Evolutionary conservation across 805 yeast genomes (phyloP), one percentile per base, ranked within the genome.

Genomic region (Saitoella complicata): DNA sequence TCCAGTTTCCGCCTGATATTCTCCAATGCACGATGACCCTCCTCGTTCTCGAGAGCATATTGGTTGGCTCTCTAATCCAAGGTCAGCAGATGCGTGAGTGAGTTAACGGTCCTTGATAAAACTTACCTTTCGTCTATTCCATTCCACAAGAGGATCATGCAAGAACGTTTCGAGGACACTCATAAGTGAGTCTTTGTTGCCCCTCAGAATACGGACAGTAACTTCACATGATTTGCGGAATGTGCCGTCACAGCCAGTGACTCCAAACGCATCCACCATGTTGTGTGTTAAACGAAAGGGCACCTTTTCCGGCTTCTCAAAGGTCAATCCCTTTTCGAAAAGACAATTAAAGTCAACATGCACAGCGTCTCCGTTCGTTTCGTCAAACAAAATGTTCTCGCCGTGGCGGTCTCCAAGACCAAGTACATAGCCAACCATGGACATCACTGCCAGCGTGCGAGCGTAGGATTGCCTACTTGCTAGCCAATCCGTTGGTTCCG

Each of bases 311-410:
- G 99, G 99, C 5, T 81, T 78, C 2, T 78, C 77, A 31, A 78
- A 63, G 29, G 82, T 83, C 40, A 61, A 62, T 39, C 72, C 60
- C 58, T 88, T 91, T 46, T 88, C 97, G 56, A 93, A 91, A 38
- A 91, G 66, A 64, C 97, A 88, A 58, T 93, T 97, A 60, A 91
- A 91, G 62, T 93, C 99, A 45, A 91, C 96, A 59, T 91, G 99
- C 49, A 91, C 62, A 0, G 85, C 75, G 6, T 75, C 76, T 1
- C 98, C 98, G 3, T 78, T 72, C 38, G 69, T 72, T 49, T 79
- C 78, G 53, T 78, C 72, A 36, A 88, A 65, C 45, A 91, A 62
- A 13, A 91, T 75, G 56, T 91, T 91, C 56, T 91, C 99, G 53
- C 95, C 81, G 58, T 91, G 99, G 37, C 99, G 70, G 61, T 91